Evolutionary conservation across 345 rosid genomes (phyloP), one percentile per base, ranked within the genome.

Genomic region (Lepidium sativum): DNA sequence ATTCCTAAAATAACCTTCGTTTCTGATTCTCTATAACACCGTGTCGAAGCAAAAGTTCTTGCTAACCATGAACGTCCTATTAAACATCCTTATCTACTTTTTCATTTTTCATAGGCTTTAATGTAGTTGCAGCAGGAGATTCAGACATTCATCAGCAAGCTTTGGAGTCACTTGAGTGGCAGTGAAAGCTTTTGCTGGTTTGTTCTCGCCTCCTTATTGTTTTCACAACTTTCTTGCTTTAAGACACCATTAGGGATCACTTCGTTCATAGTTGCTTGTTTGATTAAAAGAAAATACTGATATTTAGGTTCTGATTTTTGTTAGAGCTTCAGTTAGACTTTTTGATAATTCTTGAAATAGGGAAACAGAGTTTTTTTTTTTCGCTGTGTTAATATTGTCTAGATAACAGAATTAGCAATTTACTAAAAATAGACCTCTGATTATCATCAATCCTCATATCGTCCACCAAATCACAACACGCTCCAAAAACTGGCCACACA

Each of bases 51-150:
- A 48, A 47, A 65, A 43, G 33, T 33, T 51, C 20, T 39, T 7
- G 16, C 34, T 29, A 41, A 27, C 67, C 49, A 17, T 60, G 9
- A 32, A 41, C 40, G 54, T 35, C 21, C 34, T 17, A 25, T 21
- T 38, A 27, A 69, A 27, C 55, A 39, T 60, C 65, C 34, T 52
- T 47, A 40, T 43, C 15, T 43, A 59, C 15, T 15, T 51, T 69
- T 74, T 21, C 79, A 33, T 57, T 4, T 49, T 43, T 63, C 68
- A 38, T 75, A 91, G 96, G 85, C 79, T 91, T 88, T 72, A 79
- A 91, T 55, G 84, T 88, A 27, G 80, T 86, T 43, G 96, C 98
- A 2, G 95, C 96, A 4, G 96, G 99, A 57, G 95, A 88, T 82
- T 34, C 74, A 70, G 77, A 71, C 64, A 75, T 81, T 70, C 97